Percentiles rank a stretch among this genome's conserved stretches.
phyloP scores from a whole-genome alignment of 495 filamentous ascomycete genomes.

The Neurospora africana region DNA sequence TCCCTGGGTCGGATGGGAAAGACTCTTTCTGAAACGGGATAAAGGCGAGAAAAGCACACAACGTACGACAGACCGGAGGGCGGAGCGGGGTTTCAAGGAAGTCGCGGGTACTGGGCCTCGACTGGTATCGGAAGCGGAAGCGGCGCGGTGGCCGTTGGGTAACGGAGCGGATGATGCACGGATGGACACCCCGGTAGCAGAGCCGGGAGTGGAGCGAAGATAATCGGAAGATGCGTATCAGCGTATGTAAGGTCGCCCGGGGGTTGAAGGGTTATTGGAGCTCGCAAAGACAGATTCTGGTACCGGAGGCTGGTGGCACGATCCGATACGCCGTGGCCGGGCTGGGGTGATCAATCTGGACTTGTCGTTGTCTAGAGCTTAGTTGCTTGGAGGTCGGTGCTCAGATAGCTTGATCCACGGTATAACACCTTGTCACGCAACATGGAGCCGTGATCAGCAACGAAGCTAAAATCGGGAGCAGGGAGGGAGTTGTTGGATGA shows the following conservation, averaged over 20 bases:
- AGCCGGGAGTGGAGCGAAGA: slow-evolving; percentile 16
- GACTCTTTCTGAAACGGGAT: slow-evolving; percentile 1
- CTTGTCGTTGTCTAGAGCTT: neutral
- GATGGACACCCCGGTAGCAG: slow-evolving; percentile 20
- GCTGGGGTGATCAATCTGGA: neutral
- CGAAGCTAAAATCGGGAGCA: neutral
- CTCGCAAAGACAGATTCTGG: neutral
- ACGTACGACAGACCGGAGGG: slow-evolving; percentile 15
- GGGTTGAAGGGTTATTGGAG: slow-evolving; percentile 3
- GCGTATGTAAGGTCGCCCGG: slow-evolving; percentile 1
- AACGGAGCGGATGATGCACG: slow-evolving; percentile 28
- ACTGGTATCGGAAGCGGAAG: slow-evolving; percentile 20
- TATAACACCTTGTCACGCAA: neutral
- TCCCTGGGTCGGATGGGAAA: slow-evolving; percentile 24
- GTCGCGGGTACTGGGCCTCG: slow-evolving; percentile 1
- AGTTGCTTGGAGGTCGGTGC: neutral
- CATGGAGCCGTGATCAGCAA: neutral
- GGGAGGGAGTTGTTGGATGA: neutral
- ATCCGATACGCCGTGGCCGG: slow-evolving; percentile 19
- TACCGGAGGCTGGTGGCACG: slow-evolving; percentile 20
- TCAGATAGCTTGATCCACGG: neutral
- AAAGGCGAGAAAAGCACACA: slow-evolving; percentile 3
- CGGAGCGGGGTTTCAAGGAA: slow-evolving; percentile 5
- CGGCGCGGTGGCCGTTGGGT: slow-evolving; percentile 13
- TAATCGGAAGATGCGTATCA: slow-evolving; percentile 21